A percentile compares a stretch with the other conserved stretches of the same genome.
Evolutionary conservation across 345 rosid genomes (phyloP).

Genomic region (Corchorus capsularis): DNA sequence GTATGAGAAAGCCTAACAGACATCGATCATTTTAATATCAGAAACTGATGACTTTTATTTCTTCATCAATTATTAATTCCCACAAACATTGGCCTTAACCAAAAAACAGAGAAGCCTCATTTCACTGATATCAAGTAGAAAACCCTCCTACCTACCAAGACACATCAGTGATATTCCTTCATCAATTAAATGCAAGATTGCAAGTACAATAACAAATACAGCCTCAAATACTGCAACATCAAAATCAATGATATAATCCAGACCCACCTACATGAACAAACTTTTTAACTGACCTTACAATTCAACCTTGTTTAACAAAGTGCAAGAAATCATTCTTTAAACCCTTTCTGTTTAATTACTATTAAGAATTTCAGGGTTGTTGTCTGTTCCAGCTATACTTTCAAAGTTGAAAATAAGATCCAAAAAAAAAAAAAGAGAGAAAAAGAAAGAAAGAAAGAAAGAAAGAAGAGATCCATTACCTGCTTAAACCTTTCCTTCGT

Average conservation of each 20-base stretch:
- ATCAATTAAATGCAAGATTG: background rate
- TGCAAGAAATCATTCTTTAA: background rate
- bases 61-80: no score
- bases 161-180: background rate
- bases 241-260: background rate
- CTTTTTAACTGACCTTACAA: background rate
- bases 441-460: no score
- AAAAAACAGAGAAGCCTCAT: no score
- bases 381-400: background rate
- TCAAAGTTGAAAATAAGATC: background rate
- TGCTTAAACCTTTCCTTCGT: slow-evolving; percentile 66
- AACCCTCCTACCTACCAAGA: background rate
- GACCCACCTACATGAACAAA: background rate
- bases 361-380: slow-evolving; percentile 6
- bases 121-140: background rate
- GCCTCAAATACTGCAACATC: background rate
- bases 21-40: background rate
- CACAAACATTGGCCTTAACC: no score
- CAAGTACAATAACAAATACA: background rate
- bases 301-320: background rate
- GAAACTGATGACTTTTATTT: background rate
- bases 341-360: background rate
- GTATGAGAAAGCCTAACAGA: background rate
- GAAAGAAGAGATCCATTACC: slow-evolving; percentile 34
- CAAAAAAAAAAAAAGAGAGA: no score